Evolutionary conservation across 73 alveolate genomes (phyloP).

Genomic region (Uronychia setigera): DNA sequence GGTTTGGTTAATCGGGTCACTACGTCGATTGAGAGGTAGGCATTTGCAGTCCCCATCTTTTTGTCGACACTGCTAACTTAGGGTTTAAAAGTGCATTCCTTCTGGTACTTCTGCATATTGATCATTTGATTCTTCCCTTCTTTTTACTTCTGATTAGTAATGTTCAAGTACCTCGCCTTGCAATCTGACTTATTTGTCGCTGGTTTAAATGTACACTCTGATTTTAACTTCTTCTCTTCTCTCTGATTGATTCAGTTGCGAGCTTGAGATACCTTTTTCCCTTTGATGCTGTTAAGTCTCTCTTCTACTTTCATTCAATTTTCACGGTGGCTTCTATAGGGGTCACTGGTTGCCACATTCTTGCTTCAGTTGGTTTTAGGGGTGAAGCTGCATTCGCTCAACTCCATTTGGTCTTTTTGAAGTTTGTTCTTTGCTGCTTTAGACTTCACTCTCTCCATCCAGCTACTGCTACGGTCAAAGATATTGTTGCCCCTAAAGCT

Average conservation of each 20-base stretch:
- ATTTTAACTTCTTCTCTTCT: neutral
- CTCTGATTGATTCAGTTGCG: too few relatives aligned
- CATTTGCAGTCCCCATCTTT: neutral
- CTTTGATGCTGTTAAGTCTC: too few relatives aligned
- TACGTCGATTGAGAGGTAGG: neutral
- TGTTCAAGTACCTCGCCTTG: neutral
- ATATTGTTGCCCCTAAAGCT: too few relatives aligned
- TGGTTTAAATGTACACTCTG: neutral
- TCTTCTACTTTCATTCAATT: neutral
- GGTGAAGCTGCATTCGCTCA: neutral
- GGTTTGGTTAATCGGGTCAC: neutral
- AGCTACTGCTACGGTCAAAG: neutral
- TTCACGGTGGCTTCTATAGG: neutral
- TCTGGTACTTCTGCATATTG: neutral
- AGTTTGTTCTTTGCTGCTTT: neutral
- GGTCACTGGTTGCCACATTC: neutral
- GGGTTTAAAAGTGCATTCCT: neutral
- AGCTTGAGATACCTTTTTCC: too few relatives aligned
- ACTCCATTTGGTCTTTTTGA: neutral
- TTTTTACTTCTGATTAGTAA: neutral
- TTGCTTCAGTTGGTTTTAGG: neutral
- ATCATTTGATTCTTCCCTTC: neutral
- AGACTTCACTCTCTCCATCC: neutral
- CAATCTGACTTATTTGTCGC: neutral
- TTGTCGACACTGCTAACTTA: neutral